Conservation (phyloP, 371 early-diverging fungal species). For the Haplosporangium sp. region DNA sequence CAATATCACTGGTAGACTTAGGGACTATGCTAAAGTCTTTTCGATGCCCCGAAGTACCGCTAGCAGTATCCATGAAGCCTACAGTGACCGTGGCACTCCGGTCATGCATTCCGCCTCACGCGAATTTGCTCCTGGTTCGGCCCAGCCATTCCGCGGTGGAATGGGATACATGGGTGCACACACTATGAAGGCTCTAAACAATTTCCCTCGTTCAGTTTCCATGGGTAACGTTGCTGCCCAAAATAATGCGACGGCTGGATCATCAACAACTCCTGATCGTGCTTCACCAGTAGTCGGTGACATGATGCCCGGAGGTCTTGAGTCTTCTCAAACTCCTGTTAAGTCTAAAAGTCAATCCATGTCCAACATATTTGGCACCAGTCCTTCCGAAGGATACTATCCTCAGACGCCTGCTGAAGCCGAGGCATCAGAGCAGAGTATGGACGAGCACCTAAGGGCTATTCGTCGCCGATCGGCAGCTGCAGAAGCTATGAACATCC, state of each 20-base stretch:
- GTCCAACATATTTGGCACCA: constrained; percentile 14
- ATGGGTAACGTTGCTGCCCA: constrained; percentile 23
- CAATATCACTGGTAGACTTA: constrained; percentile 16
- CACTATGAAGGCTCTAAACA: constrained; percentile 32
- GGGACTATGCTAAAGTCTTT: constrained; percentile 45
- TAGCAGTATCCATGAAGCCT: constrained; percentile 18
- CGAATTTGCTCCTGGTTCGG: constrained; percentile 1
- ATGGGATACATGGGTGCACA: constrained; percentile 40
- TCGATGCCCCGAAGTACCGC: constrained; percentile 10
- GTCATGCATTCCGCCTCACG: constrained; percentile 6
- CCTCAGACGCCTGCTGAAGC: constrained; percentile 15
- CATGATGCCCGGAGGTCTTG: not conserved
- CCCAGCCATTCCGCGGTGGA: constrained; percentile 7
- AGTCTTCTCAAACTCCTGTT: constrained; percentile 1
- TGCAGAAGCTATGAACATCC: constrained; percentile 8
- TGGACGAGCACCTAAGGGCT: constrained; percentile 40
- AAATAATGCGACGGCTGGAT: constrained; percentile 7
- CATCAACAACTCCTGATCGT: constrained; percentile 13
- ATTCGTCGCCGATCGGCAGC: constrained; percentile 36
- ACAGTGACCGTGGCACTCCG: constrained; percentile 25
- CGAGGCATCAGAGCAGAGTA: constrained; percentile 29
- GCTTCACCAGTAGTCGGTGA: constrained; percentile 18
- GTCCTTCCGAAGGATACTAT: not conserved
- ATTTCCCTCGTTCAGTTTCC: constrained; percentile 22
- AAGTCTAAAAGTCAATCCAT: constrained; percentile 25